phyloP scores from a whole-genome alignment of 768 basidiomycete genomes.

The Russula olivacea region DNA sequence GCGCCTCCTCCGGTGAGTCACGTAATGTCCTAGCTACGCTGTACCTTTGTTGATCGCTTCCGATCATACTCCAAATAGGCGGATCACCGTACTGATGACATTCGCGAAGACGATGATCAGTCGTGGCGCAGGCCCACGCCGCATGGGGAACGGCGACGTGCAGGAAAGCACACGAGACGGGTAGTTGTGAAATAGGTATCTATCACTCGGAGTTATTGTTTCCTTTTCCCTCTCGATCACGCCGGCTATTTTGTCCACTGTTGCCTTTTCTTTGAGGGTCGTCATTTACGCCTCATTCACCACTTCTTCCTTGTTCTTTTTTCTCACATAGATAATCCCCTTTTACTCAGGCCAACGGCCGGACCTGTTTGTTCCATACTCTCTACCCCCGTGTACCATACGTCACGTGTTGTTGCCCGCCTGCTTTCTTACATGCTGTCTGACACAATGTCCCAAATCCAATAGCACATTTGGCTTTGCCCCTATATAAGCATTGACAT shows the following conservation, averaged over 20 bases:
- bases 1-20: slow-evolving; percentile 21
- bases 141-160: slow-evolving; percentile 65
- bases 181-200: slow-evolving; percentile 41
- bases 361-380: background rate
- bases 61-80: slow-evolving; percentile 17
- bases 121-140: slow-evolving; percentile 69
- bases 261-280: background rate
- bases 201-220: slow-evolving; percentile 13
- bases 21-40: slow-evolving; percentile 8
- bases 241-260: slow-evolving; percentile 10
- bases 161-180: slow-evolving; percentile 74
- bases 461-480: slow-evolving; percentile 13
- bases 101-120: slow-evolving; percentile 54
- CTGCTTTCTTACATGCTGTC: slow-evolving; percentile 6
- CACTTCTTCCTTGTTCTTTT: slow-evolving; percentile 1
- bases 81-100: slow-evolving; percentile 39
- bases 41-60: slow-evolving; percentile 17
- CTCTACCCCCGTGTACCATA: slow-evolving; percentile 17
- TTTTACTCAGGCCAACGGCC: background rate
- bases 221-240: slow-evolving; percentile 9
- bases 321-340: slow-evolving; percentile 4
- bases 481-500: slow-evolving; percentile 12
- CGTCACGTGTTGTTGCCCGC: slow-evolving; percentile 13
- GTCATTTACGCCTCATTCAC: slow-evolving; percentile 5
- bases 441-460: slow-evolving; percentile 2